Conservation (phyloP, 805 yeast species). For the Ogataea methylovora region DNA sequence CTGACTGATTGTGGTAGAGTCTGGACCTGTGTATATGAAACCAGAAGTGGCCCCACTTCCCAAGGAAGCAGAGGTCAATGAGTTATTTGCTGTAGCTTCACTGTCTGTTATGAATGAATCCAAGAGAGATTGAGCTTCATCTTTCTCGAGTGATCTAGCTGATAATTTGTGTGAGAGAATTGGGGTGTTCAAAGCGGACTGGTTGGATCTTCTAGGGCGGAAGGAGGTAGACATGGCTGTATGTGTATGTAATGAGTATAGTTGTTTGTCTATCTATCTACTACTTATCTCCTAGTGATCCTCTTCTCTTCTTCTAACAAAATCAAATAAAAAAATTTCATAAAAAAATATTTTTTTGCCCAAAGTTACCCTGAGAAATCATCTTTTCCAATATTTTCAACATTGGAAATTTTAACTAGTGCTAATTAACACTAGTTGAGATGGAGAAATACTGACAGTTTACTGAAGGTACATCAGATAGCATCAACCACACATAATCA, state of each 20-base stretch:
- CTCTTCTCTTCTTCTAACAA: too few species aligned
- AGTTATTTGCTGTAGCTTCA: constrained; percentile 9
- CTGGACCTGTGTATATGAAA: constrained; percentile 16
- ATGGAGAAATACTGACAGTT: too few species aligned
- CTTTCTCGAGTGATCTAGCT: constrained; percentile 9
- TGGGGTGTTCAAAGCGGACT: constrained; percentile 42
- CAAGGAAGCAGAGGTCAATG: constrained; percentile 4
- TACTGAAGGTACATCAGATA: too few species aligned
- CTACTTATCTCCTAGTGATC: too few species aligned
- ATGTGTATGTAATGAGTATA: constrained; percentile 8
- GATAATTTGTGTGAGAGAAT: constrained; percentile 28
- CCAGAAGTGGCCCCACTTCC: constrained; percentile 2
- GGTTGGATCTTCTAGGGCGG: constrained; percentile 33
- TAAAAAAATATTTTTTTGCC: too few species aligned
- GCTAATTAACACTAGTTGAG: too few species aligned
- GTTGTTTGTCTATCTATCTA: too few species aligned
- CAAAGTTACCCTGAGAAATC: too few species aligned
- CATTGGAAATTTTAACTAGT: too few species aligned
- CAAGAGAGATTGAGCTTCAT: constrained; percentile 16
- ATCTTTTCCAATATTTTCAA: too few species aligned
- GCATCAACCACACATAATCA: too few species aligned
- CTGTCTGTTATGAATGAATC: constrained; percentile 18
- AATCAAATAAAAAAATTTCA: too few species aligned
- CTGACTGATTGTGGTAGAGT: constrained; percentile 22
- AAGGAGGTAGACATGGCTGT: constrained; percentile 19